Base-by-base conservation (phyloP, 768 basidiomycete species). In the Tubosaeta sp. region DNA sequence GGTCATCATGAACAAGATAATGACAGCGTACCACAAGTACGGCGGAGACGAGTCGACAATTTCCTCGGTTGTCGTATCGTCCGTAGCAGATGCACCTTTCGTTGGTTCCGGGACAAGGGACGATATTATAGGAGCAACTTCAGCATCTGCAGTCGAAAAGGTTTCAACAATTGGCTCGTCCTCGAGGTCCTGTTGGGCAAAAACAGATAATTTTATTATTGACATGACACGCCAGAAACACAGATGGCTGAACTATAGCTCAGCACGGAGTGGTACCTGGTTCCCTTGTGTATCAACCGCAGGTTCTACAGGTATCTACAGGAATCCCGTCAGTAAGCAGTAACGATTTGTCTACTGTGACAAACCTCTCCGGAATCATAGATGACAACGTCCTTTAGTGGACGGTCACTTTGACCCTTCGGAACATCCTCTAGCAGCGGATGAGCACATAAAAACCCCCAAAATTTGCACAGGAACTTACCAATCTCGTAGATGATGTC, bases 231-330 rank as follows among this genome's bases (percentile, higher is more conserved):
- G 65, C 65, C 72, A 70, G 67, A 38, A 61, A 65, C 54, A 66
- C 48, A 30, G 51, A 60, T 64, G 69, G 73, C 74, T 64, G 65
- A 63, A 70, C 85, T 63, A 97, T 68, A 97, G 92, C 83, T 98
- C 95, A 81, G 81, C 87, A 66, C 83, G 92, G 62, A 90, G 71
- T 72, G 93, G 94, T 83, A 95, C 91, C 90, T 95, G 76, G 55
- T 90, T 86, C 66, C 84, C 88, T 48, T 86, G 78, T 49, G 70
- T 71, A 55, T 87, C 86, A 44, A 76, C 68, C 41, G 68, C 75
- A 31, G 73, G 48, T 51, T 86, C 83, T 27, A 84, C 56, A 13
- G 67, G 69, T 22, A 88, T 71, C 84, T 86, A 50, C 13, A 53
- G 18, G 48, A 44, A 21, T 22, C 27, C 11, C 34, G 21, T 65